These are phyloP conservation scores for Zelonia costaricensis DNA, from an alignment of 208 protist species.

Conservation along the genomic window DNA sequence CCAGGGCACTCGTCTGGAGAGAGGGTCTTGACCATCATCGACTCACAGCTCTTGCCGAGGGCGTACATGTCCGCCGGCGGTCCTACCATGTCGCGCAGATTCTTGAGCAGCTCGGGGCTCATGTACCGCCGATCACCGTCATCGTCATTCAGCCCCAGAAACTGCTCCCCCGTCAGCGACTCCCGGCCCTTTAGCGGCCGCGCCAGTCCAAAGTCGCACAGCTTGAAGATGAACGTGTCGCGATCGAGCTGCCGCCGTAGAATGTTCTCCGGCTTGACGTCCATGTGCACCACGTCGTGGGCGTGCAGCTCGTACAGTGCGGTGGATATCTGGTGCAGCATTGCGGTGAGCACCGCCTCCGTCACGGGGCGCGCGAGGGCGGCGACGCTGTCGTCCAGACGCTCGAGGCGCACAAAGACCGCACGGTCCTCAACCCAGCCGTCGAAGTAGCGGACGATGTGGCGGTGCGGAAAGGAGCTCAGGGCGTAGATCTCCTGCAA, in stretches of 20 bases:
- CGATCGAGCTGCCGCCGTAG: conserved; percentile 17
- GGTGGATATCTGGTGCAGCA: conserved; percentile 70
- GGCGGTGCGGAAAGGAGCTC: conserved; percentile 61
- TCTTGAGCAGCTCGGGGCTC: conserved; percentile 58
- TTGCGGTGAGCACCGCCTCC: conserved; percentile 41
- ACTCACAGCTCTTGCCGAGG: conserved; percentile 82
- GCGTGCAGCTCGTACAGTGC: conserved; percentile 79
- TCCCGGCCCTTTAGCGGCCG: conserved; percentile 31
- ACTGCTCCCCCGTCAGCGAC: conserved; percentile 45
- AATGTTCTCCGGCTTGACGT: conserved; percentile 77
- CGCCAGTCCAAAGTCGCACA: conserved; percentile 87
- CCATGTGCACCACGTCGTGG: conserved; percentile 78
- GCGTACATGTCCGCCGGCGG: conserved; percentile 86
- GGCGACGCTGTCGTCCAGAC: conserved; percentile 47
- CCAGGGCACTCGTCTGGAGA: conserved; percentile 33
- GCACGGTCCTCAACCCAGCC: conserved; percentile 84
- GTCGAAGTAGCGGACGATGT: conserved; percentile 88
- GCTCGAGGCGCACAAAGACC: conserved; percentile 82
- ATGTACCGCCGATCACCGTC: conserved; percentile 88
- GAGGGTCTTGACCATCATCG: conserved; percentile 55
- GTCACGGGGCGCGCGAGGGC: conserved; percentile 38
- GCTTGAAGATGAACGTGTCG: conserved; percentile 65
- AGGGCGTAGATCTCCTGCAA: conserved; percentile 84
- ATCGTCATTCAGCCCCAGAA: conserved; percentile 75
- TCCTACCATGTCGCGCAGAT: conserved; percentile 25